Base-by-base conservation (phyloP, 2,329 filamentous ascomycete species). In the Dothiorella sarmentorum region DNA sequence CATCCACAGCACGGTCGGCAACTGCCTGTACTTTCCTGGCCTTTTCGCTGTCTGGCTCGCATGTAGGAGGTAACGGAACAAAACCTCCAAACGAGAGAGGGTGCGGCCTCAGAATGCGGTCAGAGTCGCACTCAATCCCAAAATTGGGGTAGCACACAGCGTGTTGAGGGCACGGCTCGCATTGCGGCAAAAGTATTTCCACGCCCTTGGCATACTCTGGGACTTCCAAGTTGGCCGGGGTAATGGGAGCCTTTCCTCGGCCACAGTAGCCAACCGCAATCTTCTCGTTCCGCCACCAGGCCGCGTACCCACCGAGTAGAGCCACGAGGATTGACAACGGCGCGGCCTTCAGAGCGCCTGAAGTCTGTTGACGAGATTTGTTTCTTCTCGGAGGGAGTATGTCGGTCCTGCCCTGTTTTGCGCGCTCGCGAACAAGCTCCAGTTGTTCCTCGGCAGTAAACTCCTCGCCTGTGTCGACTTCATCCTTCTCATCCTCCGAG, bases 251-350 rank as follows among this genome's bases (percentile, higher is more conserved):
- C 22, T 89, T 62, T 3, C 78, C 94, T 56, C 96, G 83, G 11
- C 92, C 91, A 70, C 94, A 99, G 70, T 96, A 99, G 31, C 95
- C 94, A 18, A 97, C 90, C 15, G 90, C 88, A n/a, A 96, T 79
- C 80, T 97, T 97, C 74, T 99, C 94, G 70, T 96, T 90, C 49
- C 93, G 82, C 78, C 92, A 99, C 83, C 92, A 94, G 7, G 84
- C 84, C 27, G 82, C 88, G 63, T 96, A 90, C 0, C 87, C 85
- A 29, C 82, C 82, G 6, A 94, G 72, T 9, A 94, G 75, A 0
- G 88, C 86, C 18, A 89, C 70, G 3, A 93, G 71, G 2, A 97
- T 78, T 5, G 91, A 83, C 71, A 85, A 85, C 2, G 93, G 79
- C 15, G 90, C 87, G 0, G 84, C 84, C 60, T 83, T 82, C 29